Base-by-base conservation (phyloP, 176 grass and related monocot genomes). In the Pontederia paniculata region DNA sequence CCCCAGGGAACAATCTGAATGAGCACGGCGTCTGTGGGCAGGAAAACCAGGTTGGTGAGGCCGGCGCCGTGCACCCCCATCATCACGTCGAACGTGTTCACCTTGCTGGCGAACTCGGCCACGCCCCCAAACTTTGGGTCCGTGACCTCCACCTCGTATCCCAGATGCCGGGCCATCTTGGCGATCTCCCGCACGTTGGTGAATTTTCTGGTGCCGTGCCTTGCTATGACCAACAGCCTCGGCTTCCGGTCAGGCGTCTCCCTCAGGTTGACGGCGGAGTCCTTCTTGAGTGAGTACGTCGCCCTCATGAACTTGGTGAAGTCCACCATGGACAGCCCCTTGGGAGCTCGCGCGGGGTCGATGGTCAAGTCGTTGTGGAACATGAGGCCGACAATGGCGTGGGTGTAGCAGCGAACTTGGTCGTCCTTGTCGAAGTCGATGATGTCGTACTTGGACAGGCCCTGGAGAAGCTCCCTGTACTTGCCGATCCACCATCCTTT, bases 1-100 rank as follows among this genome's bases (percentile, higher is more conserved):
- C 93, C 93, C 86, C 80, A 97, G 0, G 93, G 93, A 14, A 97
- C 80, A 15, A 97, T 81, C 59, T 97, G 93, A 45, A 97, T 83
- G 5, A 97, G 2, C 5, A 67, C 81, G 17, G 83, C 93, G 7
- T 74, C 52, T 12, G 72, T 77, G 19, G 93, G 93, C 22, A 94
- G 73, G 75, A 87, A 94, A 44, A 84, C 88, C 18, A 80, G 78
- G 31, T 94, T 94, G 19, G 88, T 90, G 41, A 89, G 83, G 59
- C 93, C 93, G 5, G 86, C 93, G 5, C 93, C 93, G 59, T 97
- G 89, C 44, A 95, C 84, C 2, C 89, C 89, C 61, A 95, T 62
- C 84, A 95, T 89, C 28, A 85, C 89, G 64, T 95, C 84, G 0
- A 81, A 75, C 0, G 89, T 85, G 48, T 95, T 95, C n/a, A 95